Conservation (phyloP, 2,329 filamentous ascomycete genomes). For the Aspergillus brasiliensis region DNA sequence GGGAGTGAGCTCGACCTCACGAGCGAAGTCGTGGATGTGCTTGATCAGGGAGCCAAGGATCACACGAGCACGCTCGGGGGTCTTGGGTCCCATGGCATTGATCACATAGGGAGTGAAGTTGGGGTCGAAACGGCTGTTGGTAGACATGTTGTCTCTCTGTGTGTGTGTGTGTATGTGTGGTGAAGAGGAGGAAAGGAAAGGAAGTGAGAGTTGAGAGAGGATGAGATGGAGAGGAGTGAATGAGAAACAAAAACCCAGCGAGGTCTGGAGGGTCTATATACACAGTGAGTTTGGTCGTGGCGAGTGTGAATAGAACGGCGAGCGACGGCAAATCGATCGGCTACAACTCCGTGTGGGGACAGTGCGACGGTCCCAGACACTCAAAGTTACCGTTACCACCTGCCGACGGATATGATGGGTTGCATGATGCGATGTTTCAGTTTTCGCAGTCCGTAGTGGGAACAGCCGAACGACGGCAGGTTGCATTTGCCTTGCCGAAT, state of each 20-base stretch:
- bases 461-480: slow-evolving; percentile 7
- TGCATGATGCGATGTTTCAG: slow-evolving; percentile 5
- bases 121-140: slow-evolving; percentile 57
- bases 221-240: background rate
- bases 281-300: slow-evolving; percentile 4
- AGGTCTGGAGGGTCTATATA: slow-evolving; percentile 22
- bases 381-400: slow-evolving; percentile 31
- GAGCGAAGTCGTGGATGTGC: slow-evolving; percentile 77
- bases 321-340: slow-evolving; percentile 28
- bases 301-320: slow-evolving; percentile 12
- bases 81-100: slow-evolving; percentile 71
- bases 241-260: slow-evolving; percentile 5
- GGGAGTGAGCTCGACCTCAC: slow-evolving; percentile 73
- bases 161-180: slow-evolving; percentile 3
- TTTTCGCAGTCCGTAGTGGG: background rate
- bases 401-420: slow-evolving; percentile 10
- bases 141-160: slow-evolving; percentile 21
- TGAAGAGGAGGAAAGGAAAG: background rate
- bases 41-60: slow-evolving; percentile 66
- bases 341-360: slow-evolving; percentile 37
- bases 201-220: background rate
- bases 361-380: slow-evolving; percentile 4
- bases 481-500: background rate
- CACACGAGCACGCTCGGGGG: slow-evolving; percentile 63
- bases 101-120: slow-evolving; percentile 75